Conservation (phyloP, 2,329 filamentous ascomycete species). For the Sclerotinia minor region DNA sequence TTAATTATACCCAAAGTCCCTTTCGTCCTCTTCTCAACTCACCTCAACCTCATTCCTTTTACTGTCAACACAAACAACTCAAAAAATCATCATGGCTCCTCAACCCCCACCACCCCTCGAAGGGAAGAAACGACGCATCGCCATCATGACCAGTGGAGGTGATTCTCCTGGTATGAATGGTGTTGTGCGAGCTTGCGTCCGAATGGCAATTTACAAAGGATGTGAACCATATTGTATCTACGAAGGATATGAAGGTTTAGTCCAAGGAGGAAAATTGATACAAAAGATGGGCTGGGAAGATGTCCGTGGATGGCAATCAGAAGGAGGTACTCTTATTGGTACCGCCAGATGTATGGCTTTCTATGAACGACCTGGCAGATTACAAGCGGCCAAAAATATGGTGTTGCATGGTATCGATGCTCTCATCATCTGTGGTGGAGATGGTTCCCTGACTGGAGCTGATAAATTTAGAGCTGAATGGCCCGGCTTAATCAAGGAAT, state of each 20-base stretch:
- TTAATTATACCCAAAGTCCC: neutral
- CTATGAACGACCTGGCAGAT: slow-evolving; percentile 80
- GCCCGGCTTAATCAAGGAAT: slow-evolving; percentile 82
- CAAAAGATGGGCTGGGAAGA: slow-evolving; percentile 87
- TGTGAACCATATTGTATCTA: slow-evolving; percentile 81
- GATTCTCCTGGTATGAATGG: slow-evolving; percentile 77
- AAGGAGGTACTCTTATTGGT: slow-evolving; percentile 93
- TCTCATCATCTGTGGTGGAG: slow-evolving; percentile 93
- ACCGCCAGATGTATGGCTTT: slow-evolving; percentile 93
- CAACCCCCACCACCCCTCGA: slow-evolving; percentile 35
- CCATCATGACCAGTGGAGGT: slow-evolving; percentile 72
- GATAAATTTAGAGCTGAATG: slow-evolving; percentile 92
- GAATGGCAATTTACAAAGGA: slow-evolving; percentile 82
- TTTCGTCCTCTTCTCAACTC: slow-evolving; percentile 10
- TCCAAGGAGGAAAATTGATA: slow-evolving; percentile 86
- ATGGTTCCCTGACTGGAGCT: slow-evolving; percentile 92
- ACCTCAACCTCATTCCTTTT: neutral
- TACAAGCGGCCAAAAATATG: slow-evolving; percentile 91
- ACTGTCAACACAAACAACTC: slow-evolving; percentile 18
- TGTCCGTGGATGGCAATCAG: slow-evolving; percentile 89
- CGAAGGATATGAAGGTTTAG: slow-evolving; percentile 94
- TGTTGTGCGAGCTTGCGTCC: slow-evolving; percentile 73
- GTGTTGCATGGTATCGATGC: slow-evolving; percentile 91
- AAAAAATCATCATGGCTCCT: slow-evolving; percentile 31
- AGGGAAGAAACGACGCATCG: slow-evolving; percentile 50